Evolutionary conservation across 1,284 basidiomycete species (phyloP), one percentile per base, ranked within the genome.

Genomic region (Singerocomus rubriflavus): DNA sequence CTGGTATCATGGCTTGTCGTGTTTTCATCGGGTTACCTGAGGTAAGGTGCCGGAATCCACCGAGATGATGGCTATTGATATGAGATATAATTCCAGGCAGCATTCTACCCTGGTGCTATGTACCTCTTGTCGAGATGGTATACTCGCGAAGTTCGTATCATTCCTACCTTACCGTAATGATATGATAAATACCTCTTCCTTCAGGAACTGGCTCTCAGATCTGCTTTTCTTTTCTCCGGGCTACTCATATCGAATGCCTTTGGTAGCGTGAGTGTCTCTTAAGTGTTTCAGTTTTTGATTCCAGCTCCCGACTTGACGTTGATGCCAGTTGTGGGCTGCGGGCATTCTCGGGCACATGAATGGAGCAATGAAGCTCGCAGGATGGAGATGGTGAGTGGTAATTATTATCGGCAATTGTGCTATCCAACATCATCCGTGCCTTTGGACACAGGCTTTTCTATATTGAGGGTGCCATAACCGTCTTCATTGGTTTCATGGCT

Each of bases 191-290:
- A 4, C 14, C 29, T 38, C 16, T 6, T 27, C n/a, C 34, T 3
- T n/a, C 52, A 84, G 82, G 82, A 86, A 66, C 68, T 88, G 3
- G 81, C 81, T 0, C 77, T 89, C 51, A 80, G 89, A 38, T 81
- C 83, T 27, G 84, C 86, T 0, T 72, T 89, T 44, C 73, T 92
- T 1, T 89, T 82, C 62, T 76, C 75, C 21, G 87, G 88, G 11
- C 62, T 83, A 4, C 67, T 90, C 14, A 77, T 90, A 48, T 85
- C 85, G 2, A 90, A 89, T 64, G 88, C 88, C 4, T 90, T 91
- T 62, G 85, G 88, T 26, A 73, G 78, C 50, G 83, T 85, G 49
- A 62, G 81, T 60, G 21, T 21, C 21, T 21, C 21, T 21, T 21
- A 21, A 21, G 21, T 21, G 21, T 21, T 21, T 21, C 21, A 21